Evolutionary conservation across 108 stramenopile species (phyloP), one percentile per base, ranked within the genome.

Genomic region (Aurantiochytrium sp.): DNA sequence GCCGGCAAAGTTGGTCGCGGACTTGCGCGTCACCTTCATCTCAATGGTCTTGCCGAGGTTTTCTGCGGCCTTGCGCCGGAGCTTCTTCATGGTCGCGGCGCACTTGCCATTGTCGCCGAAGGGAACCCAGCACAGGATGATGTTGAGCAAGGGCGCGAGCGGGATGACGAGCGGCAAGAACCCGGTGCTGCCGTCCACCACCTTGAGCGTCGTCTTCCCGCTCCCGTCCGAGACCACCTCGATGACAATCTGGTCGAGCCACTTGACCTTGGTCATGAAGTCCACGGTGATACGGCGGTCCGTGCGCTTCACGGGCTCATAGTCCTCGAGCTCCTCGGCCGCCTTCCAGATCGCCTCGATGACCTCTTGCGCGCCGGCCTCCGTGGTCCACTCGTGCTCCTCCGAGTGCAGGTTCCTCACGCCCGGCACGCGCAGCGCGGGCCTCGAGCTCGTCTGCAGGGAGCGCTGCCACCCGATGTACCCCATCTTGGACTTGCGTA

Each of bases 401-500:
- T 81, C 73, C 12, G 73, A 81, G 73, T 81, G 73, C 39, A 81
- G n/a, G 24, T 81, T 81, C 21, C 73, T 12, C 39, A 81, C 73
- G 45, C 73, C 73, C 21, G 73, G 73, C 39, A 81, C 10, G 21
- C 12, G 19, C 73, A 81, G 45, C 12, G 73, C 73, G 10, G 73
- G 73, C 73, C 73, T 6, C 73, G 32, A 12, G 19, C 32, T 81
- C 42, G 39, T 81, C 73, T 81, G 73, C 12, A 81, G 15, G 24
- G 12, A 12, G 10, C 42, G n/a, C 45, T 81, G 73, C 39, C n/a
- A 41, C 24, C 17, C 30, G 4, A 81, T 81, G 3, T 22, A 81
- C 10, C 73, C 73, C 73, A 81, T 81, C 73, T 48, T 81, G 53
- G n/a, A n/a, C n/a, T n/a, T n/a, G n/a, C n/a, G n/a, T n/a, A n/a